Evolutionary conservation across 2,329 filamentous ascomycete genomes (phyloP).

Genomic region (Nannizzia gypsea): DNA sequence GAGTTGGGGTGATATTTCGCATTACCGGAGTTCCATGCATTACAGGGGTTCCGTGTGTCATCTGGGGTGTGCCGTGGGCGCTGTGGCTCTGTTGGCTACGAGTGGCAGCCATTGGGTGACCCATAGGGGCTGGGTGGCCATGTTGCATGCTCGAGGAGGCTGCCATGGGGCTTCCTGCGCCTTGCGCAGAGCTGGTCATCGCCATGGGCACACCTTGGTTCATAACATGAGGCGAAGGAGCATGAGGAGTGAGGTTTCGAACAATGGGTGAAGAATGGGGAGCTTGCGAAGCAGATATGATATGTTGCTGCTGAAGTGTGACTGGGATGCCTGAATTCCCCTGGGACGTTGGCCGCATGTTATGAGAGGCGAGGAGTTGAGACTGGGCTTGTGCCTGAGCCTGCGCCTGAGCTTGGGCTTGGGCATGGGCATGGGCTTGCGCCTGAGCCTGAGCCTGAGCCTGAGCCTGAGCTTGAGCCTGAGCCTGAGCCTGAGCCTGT

Average conservation of each 20-base stretch:
- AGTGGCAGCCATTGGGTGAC: conserved; percentile 35
- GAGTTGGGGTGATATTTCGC: conserved; percentile 37
- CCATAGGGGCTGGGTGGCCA: conserved; percentile 35
- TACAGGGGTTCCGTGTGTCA: conserved; percentile 36
- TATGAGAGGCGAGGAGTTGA: conserved; percentile 32
- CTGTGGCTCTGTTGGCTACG: conserved; percentile 37
- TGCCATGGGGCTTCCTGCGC: conserved; percentile 35
- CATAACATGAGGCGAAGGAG: conserved; percentile 35
- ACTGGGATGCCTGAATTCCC: conserved; percentile 23
- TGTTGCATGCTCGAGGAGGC: conserved; percentile 38
- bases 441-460: neutral
- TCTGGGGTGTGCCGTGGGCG: conserved; percentile 38
- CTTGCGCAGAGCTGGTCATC: conserved; percentile 34
- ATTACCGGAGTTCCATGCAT: conserved; percentile 39
- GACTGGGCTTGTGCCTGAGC: conserved; percentile 9
- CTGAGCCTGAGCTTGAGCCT: conserved; percentile 7
- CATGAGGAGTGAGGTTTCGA: conserved; percentile 37
- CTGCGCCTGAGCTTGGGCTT: conserved; percentile 8
- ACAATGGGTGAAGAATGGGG: conserved; percentile 38
- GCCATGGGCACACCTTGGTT: conserved; percentile 32
- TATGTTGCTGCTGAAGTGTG: conserved; percentile 24
- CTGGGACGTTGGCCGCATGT: conserved; percentile 41
- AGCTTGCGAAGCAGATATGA: conserved; percentile 25
- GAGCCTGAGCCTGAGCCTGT: conserved; percentile 13
- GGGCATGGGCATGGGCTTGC: neutral